Evolutionary conservation across 306 rosid genomes (phyloP).

Genomic region (Acacia confusa): DNA sequence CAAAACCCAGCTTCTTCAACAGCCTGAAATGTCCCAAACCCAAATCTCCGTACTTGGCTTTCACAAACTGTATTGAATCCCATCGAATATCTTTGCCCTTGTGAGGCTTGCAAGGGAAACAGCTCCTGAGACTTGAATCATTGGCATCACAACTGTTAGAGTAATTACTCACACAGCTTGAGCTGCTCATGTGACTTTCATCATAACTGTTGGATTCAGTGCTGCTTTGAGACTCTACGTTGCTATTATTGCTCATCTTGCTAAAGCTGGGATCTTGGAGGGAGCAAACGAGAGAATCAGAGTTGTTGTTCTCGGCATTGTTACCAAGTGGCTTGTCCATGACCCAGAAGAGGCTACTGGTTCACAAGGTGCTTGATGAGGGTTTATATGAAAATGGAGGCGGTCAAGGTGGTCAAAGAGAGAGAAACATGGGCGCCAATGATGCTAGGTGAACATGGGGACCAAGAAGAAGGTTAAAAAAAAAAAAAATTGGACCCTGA

Average conservation of each 20-base stretch:
- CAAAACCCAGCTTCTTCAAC: constrained; percentile 65
- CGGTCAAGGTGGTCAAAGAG: constrained; percentile 62
- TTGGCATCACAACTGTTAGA: constrained; percentile 29
- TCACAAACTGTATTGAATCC: constrained; percentile 52
- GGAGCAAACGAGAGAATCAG: constrained; percentile 22
- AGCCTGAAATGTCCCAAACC: constrained; percentile 56
- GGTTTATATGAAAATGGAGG: neutral
- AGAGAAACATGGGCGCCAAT: constrained; percentile 46
- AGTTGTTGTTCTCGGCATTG: constrained; percentile 9
- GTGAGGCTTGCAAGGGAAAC: constrained; percentile 56
- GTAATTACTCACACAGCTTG: constrained; percentile 25
- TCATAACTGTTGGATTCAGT: constrained; percentile 25
- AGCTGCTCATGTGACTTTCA: constrained; percentile 32
- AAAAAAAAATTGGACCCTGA: neutral
- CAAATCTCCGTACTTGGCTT: constrained; percentile 43
- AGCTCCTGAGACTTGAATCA: constrained; percentile 34
- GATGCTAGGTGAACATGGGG: constrained; percentile 31
- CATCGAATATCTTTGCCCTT: constrained; percentile 54
- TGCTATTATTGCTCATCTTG: constrained; percentile 32
- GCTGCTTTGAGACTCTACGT: constrained; percentile 28
- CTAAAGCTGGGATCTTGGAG: constrained; percentile 17
- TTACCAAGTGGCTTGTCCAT: constrained; percentile 37
- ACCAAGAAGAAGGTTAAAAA: constrained; percentile 27
- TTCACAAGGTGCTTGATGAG: neutral
- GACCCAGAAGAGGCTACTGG: neutral